phyloP scores from a whole-genome alignment of 441 rosid species.

The Gossypium trilobum region DNA sequence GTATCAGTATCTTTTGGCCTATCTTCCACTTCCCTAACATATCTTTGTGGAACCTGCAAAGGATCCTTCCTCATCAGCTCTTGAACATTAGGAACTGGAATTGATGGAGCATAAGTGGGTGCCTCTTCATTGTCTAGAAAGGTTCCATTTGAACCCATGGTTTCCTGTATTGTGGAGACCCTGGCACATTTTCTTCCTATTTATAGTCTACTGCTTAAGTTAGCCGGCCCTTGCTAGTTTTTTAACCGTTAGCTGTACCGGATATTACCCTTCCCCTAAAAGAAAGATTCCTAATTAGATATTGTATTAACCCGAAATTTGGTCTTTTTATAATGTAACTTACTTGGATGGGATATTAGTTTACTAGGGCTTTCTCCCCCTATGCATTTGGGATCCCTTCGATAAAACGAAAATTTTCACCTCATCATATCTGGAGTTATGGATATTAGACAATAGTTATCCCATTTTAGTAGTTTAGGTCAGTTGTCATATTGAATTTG shows the following conservation, averaged over 20 bases:
- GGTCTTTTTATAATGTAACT: no score
- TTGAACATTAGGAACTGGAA: constrained; percentile 26
- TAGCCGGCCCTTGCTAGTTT: no score
- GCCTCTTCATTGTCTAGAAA: constrained; percentile 5
- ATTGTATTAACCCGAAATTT: no score
- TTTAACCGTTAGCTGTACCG: not conserved
- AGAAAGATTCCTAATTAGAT: no score
- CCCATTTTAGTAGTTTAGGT: no score
- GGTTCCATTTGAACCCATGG: constrained; percentile 10
- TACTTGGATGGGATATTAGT: no score
- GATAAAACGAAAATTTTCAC: no score
- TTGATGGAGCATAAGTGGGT: constrained; percentile 14
- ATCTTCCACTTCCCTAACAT: constrained; percentile 18
- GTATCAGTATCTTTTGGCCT: not conserved
- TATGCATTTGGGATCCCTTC: no score
- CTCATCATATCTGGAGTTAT: no score
- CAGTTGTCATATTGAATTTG: no score
- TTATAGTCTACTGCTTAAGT: not conserved
- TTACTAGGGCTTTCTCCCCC: no score
- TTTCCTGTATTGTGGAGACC: not conserved
- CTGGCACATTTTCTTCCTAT: not conserved
- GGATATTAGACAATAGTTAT: no score
- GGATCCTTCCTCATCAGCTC: constrained; percentile 23
- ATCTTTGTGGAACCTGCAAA: constrained; percentile 20
- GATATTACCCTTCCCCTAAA: not conserved